Base-by-base conservation (phyloP, 164 flowering plant species). In the Euptelea pleiosperma region DNA sequence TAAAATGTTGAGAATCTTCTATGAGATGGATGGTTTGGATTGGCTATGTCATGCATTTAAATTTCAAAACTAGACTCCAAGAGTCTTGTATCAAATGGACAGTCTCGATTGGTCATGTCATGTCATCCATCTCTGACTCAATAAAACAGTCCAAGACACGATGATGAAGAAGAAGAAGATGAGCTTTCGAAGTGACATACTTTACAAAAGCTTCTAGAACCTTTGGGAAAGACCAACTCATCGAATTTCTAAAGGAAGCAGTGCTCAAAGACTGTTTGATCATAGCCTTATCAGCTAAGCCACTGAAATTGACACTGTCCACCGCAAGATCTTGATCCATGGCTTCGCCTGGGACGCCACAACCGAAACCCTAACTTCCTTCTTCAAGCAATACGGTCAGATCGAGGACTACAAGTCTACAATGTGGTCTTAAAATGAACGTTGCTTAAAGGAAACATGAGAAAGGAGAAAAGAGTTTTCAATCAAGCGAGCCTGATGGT, bases 341-440 rank as follows among this genome's bases (percentile, higher is more conserved):
- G 77, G 81, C 22, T 68, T 79, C 5, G 75, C 70, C 3, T 79
- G 81, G 83, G 83, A 79, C n/a, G 50, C 75, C 41, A 72, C 75
- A 11, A 42, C 44, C 21, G 79, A 74, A 8, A 62, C 39, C 47
- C 64, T 79, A 4, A 8, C 37, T 6, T 22, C 59, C 1, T 62
- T 59, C 16, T 77, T 79, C 62, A 46, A 47, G 9, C 42, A 40
- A 39, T 79, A 55, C 46, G 81, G 81, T 16, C 55, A 49, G 14
- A 63, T 79, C 33, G 77, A 77, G 40, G 77, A 77, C 0, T 70
- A 77, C 57, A 70, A 72, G n/a, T n/a, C n/a, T n/a, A n/a, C n/a
- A n/a, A n/a, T n/a, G n/a, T n/a, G n/a, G n/a, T n/a, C n/a, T n/a
- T n/a, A n/a, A n/a, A n/a, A n/a, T n/a, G n/a, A n/a, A n/a, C n/a